phyloP scores from a whole-genome alignment of 1,284 basidiomycete species.

The Puccinia coronata region DNA sequence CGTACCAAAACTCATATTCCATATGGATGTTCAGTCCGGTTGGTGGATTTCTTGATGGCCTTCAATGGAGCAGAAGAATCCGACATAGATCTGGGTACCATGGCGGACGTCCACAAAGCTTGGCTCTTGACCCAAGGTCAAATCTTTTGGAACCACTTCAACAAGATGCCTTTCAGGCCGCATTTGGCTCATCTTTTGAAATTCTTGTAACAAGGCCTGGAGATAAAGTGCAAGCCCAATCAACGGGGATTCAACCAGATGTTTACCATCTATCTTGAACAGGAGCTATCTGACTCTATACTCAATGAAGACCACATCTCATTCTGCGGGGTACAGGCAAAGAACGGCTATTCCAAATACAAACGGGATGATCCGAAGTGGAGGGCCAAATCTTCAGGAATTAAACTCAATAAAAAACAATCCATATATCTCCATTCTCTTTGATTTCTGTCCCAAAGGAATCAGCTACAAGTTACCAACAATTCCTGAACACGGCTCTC shows the following conservation, averaged over 20 bases:
- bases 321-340: no score
- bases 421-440: background rate
- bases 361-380: background rate
- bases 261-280: no score
- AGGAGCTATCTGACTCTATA: no score
- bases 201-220: background rate
- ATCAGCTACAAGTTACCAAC: background rate
- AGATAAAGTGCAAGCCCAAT: background rate
- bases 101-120: background rate
- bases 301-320: no score
- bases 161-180: background rate
- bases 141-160: constrained; percentile 6
- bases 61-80: background rate
- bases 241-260: no score
- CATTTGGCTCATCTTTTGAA: background rate
- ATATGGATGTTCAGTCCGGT: no score
- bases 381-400: background rate
- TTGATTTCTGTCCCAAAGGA: background rate
- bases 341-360: background rate
- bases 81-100: background rate
- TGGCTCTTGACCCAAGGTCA: no score
- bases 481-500: no score
- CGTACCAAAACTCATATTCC: no score
- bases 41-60: background rate
- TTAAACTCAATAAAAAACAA: background rate